Conservation (phyloP, 257 asterid genomes). For the Nicotiana knightiana region DNA sequence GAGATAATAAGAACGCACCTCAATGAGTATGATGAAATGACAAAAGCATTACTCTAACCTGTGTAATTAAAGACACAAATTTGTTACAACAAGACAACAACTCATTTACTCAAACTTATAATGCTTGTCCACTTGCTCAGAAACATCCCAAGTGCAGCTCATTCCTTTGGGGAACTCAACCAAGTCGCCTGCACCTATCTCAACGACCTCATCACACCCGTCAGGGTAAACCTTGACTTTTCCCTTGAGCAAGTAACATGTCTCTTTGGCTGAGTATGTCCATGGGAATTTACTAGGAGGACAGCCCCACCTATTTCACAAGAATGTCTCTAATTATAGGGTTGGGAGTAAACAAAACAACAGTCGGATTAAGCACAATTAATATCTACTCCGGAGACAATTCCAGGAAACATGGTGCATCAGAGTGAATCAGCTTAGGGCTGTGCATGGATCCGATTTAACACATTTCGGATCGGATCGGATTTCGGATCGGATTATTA, state of each 20-base stretch:
- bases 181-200: constrained; percentile 40
- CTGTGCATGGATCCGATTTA: no score
- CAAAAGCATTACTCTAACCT: neutral
- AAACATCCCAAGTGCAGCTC: constrained; percentile 52
- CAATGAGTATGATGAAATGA: neutral
- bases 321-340: neutral
- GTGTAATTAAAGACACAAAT: neutral
- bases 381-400: neutral
- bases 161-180: constrained; percentile 44
- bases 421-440: neutral
- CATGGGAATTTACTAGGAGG: constrained; percentile 47
- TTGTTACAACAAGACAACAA: neutral
- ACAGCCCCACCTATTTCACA: constrained; percentile 37
- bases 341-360: neutral
- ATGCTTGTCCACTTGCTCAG: constrained; percentile 41
- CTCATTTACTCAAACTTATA: constrained; percentile 29
- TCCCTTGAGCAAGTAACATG: constrained; percentile 38
- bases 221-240: constrained; percentile 41
- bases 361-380: neutral
- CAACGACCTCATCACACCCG: constrained; percentile 29
- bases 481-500: no score
- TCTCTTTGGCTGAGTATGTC: constrained; percentile 42
- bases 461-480: no score
- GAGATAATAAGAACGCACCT: neutral
- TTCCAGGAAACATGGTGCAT: neutral